These are phyloP conservation scores for Zea luxurians DNA, from an alignment of 176 grass and related monocot species.

Conservation along the genomic window DNA sequence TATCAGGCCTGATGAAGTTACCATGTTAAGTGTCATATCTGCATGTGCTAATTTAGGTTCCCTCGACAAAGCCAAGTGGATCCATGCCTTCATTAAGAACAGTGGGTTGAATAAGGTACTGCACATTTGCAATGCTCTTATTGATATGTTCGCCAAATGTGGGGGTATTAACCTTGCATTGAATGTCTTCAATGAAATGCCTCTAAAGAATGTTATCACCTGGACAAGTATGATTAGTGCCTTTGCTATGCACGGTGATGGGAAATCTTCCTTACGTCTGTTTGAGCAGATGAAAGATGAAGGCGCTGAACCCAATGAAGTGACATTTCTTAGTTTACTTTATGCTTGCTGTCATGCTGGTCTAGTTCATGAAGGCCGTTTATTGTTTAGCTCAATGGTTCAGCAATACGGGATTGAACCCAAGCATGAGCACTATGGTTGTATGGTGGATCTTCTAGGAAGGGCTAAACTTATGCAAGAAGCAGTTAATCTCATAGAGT, in stretches of 20 bases:
- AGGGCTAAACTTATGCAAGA: slow-evolving; percentile 68
- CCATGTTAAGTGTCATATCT: slow-evolving; percentile 73
- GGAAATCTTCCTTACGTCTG: slow-evolving; percentile 54
- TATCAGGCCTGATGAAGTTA: slow-evolving; percentile 60
- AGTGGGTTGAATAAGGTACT: slow-evolving; percentile 50
- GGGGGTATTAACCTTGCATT: slow-evolving; percentile 62
- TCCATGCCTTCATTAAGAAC: slow-evolving; percentile 57
- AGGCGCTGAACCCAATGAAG: slow-evolving; percentile 62
- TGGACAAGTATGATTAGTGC: slow-evolving; percentile 91
- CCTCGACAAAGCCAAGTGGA: slow-evolving; percentile 68
- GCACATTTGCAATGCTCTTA: slow-evolving; percentile 74
- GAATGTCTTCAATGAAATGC: slow-evolving; percentile 64
- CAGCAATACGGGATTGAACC: slow-evolving; percentile 57
- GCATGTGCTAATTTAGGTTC: slow-evolving; percentile 71
- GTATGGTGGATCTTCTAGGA: slow-evolving; percentile 80
- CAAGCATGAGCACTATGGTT: slow-evolving; percentile 62
- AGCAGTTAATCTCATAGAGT: slow-evolving; percentile 66
- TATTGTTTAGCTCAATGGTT: slow-evolving; percentile 68
- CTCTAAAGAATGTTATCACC: slow-evolving; percentile 73
- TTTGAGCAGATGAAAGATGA: slow-evolving; percentile 74
- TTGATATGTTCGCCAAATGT: slow-evolving; percentile 97
- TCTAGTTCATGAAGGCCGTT: slow-evolving; percentile 71
- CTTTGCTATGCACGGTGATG: slow-evolving; percentile 82
- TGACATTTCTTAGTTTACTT: slow-evolving; percentile 81
- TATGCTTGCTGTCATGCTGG: slow-evolving; percentile 83